A percentile compares a stretch with the other conserved stretches of the same genome.
Evolutionary conservation across 176 grass and related monocot genomes (phyloP).

Genomic region (Raddia guianensis): DNA sequence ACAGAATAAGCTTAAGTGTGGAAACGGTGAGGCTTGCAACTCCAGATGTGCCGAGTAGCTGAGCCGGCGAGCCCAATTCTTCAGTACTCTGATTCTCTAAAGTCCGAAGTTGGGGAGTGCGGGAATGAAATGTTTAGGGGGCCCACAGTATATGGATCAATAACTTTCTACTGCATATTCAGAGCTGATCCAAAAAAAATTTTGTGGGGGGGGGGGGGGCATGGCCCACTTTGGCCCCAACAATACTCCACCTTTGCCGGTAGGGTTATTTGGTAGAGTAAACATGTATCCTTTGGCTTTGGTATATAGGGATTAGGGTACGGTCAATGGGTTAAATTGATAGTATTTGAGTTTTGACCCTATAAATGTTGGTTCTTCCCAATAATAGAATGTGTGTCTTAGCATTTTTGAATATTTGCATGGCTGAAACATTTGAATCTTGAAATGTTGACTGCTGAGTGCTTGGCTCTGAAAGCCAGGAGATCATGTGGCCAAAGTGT

Average conservation of each 20-base stretch:
- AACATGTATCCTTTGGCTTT: neutral
- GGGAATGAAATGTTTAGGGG: too few species aligned
- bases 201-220: too few species aligned
- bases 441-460: neutral
- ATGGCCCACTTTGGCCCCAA: too few species aligned
- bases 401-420: neutral
- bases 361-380: neutral
- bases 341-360: neutral
- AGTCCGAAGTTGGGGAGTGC: too few species aligned
- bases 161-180: too few species aligned
- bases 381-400: neutral
- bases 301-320: neutral
- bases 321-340: neutral
- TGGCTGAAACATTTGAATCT: constrained; percentile 10
- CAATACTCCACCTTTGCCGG: constrained; percentile 1
- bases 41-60: too few species aligned
- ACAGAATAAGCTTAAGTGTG: too few species aligned
- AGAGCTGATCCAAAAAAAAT: too few species aligned
- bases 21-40: too few species aligned
- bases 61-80: too few species aligned
- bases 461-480: neutral
- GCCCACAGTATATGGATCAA: too few species aligned
- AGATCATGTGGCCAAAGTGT: constrained; percentile 1
- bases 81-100: too few species aligned
- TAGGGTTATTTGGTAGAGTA: neutral